Evolutionary conservation across 768 basidiomycete species (phyloP).

Genomic region (Termitomyces titanicus): DNA sequence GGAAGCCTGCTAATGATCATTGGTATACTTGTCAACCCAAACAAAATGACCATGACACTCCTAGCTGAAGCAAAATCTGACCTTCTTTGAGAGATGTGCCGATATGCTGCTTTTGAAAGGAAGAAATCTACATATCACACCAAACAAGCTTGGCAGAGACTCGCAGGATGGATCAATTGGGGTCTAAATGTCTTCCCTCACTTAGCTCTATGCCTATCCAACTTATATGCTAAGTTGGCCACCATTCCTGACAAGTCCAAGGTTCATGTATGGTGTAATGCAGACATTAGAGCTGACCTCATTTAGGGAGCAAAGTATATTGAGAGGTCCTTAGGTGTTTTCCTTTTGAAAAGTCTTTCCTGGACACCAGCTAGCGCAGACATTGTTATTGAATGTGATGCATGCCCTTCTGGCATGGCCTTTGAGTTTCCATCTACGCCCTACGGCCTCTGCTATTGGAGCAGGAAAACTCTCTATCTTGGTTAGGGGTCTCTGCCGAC

Average conservation of each 20-base stretch:
- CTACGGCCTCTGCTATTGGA: too few relatives aligned
- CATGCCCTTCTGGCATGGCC: background rate
- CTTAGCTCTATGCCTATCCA: too few relatives aligned
- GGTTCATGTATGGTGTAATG: background rate
- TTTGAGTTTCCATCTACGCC: too few relatives aligned
- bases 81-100: constrained; percentile 11
- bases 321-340: background rate
- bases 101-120: background rate
- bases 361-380: background rate
- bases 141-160: background rate
- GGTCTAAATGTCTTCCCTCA: too few relatives aligned
- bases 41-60: constrained; percentile 26
- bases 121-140: background rate
- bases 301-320: background rate
- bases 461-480: too few relatives aligned
- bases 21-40: constrained; percentile 35
- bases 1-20: constrained; percentile 30
- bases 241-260: background rate
- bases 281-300: background rate
- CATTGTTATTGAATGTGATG: background rate
- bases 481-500: too few relatives aligned
- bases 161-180: background rate
- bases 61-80: background rate
- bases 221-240: background rate
- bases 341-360: background rate